Base-by-base conservation (phyloP, 2,329 filamentous ascomycete species). In the Niveomyces coronatus region DNA sequence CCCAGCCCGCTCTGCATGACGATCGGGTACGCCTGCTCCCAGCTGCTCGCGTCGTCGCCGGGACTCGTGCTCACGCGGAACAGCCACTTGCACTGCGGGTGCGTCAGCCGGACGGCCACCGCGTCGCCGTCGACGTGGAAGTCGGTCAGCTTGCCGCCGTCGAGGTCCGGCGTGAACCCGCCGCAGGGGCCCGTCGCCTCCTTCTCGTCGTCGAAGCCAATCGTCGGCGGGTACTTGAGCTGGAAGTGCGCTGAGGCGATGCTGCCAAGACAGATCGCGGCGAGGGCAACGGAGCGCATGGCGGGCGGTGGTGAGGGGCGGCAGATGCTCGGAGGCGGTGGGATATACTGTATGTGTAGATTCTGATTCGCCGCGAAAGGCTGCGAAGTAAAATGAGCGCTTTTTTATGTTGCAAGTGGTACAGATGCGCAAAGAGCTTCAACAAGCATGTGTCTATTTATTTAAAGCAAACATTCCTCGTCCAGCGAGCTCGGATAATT, bases 111-210 rank as follows among this genome's bases (percentile, higher is more conserved):
- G 35, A 70, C 50, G 42, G 63, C 61, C 23, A 78, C 58, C 40
- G 67, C 57, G 46, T 76, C 68, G 47, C 74, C 73, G 47, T 59
- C 71, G 42, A 77, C 68, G 50, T 76, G 67, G 55, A 77, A 77
- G 47, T 74, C 67, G 37, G 63, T 62, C 51, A 76, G 70, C 40
- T 69, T 60, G 5, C 19, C 24, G 29, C 56, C 46, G 32, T 59
- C 59, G 37, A 72, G 64, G 45, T 69, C 58, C 22, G 69, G 59
- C 0, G 59, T 57, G 52, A 66, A 66, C 45, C 71, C 69, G 44
- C 76, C 76, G 53, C 75, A 79, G 18, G 74, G 76, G 1, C 50
- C 60, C 5, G 53, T 56, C 48, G 40, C 53, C 20, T 62, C 53
- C 24, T 67, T 60, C 32, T 71, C 68, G 42, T 68, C 55, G 44